Base-by-base conservation (phyloP, 1,139 yeast genomes). In the Meyerozyma smithsonii region DNA sequence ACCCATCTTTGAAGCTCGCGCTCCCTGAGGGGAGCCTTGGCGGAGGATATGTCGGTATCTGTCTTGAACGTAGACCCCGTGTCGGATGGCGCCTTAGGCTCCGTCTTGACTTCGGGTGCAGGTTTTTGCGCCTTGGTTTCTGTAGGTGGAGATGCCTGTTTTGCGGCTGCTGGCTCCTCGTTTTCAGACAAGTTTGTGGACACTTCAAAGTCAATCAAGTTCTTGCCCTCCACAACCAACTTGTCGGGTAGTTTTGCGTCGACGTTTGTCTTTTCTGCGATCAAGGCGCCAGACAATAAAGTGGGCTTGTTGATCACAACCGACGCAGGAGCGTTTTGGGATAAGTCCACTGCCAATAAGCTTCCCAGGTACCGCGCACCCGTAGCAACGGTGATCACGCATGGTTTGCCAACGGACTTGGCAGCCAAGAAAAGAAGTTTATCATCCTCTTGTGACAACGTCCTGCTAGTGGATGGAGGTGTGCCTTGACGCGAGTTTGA, bases 1-100 rank as follows among this genome's bases (percentile, higher is more conserved):
- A 78, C 79, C 98, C 98, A 92, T 54, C 75, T 77, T 59, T 87
- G 81, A 42, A 92, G 72, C 52, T 85, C 95, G 37, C 92, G 74
- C 57, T 83, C 88, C 46, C 67, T 72, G 39, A 72, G 52, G 17
- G 63, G 64, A 17, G 51, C 54, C 11, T 57, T 61, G 7, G 38
- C 26, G 7, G 74, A 66, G 5, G 95, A 79, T 40, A 92, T 90
- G 58, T 85, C 97, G 3, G 82, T 64, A 60, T 92, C 97, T 1
- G 96, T 92, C 56, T 77, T 81, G 70, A 92, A 90, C 32, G 51
- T 51, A 20, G 56, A 38, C 28, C 37, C 42, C 8, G 40, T 39
- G 11, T 15, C 56, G 48, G 16, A 39, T 10, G 36, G n/a, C 17
- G 15, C 10, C 20, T 49, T 39, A 18, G 46, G 37, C 38, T 40